phyloP scores from a whole-genome alignment of 2,329 filamentous ascomycete species.

The Coleophoma cylindrospora region DNA sequence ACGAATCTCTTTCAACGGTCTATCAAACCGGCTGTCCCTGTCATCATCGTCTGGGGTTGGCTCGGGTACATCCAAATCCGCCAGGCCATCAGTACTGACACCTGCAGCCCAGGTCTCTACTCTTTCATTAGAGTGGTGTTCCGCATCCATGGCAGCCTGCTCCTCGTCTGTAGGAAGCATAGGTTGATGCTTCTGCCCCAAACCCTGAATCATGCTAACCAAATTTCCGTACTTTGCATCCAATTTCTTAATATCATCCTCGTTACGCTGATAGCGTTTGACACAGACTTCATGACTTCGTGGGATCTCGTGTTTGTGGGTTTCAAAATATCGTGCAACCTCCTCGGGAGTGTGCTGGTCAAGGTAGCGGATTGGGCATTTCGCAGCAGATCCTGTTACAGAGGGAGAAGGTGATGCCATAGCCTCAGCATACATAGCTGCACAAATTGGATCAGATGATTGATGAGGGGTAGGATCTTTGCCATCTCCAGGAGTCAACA shows the following conservation, averaged over 20 bases:
- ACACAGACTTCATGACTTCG: constrained; percentile 92
- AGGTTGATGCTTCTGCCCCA: constrained; percentile 82
- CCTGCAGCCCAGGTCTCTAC: constrained; percentile 84
- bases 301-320: constrained; percentile 90
- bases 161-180: constrained; percentile 64
- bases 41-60: constrained; percentile 39
- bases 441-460: constrained; percentile 56
- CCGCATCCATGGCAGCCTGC: constrained; percentile 31
- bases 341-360: constrained; percentile 92
- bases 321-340: constrained; percentile 88
- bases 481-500: constrained; percentile 21
- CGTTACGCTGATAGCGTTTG: constrained; percentile 81
- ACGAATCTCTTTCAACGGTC: constrained; percentile 81
- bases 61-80: constrained; percentile 30
- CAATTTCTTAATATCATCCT: constrained; percentile 78
- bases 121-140: constrained; percentile 57
- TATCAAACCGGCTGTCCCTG: constrained; percentile 72
- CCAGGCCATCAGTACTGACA: constrained; percentile 54
- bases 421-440: constrained; percentile 57
- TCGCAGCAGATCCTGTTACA: constrained; percentile 48
- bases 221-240: constrained; percentile 87
- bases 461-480: constrained; percentile 41
- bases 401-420: constrained; percentile 36
- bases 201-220: constrained; percentile 88
- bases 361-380: constrained; percentile 89